Base-by-base conservation (phyloP, 192 early-diverging fungal genomes). In the Backusella sp. region DNA sequence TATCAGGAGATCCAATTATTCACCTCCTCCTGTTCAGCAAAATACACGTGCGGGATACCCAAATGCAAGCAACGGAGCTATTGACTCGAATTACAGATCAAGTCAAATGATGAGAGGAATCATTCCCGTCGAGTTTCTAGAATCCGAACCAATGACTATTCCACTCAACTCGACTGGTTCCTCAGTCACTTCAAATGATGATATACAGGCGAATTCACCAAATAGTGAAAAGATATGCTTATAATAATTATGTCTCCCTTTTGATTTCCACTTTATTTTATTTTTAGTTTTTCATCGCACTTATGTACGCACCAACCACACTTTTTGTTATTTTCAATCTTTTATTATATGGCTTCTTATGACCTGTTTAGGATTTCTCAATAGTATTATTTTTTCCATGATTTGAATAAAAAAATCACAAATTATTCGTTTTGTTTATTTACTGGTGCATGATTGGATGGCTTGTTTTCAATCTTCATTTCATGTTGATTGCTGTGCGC, bases 21-120 rank as follows among this genome's bases (percentile, higher is more conserved):
- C 46, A n/a, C 46, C 46, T 49, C 19, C 46, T n/a, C 46, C 46
- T 49, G 19, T 12, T 62, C 56, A 62, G 21, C 56, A 62, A 26
- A 49, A 49, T 1, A 1, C 46, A 49, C 46, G 46, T 49, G 19
- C 6, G 6, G 19, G 6, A 6, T 49, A 49, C 17, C 19, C 19
- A 7, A 49, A 49, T 6, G 12, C 56, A 12, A 28, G 23, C 4
- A 28, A 4, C 12, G 56, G 12, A 1, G 3, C 56, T 62, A 26
- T 14, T 62, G 35, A 68, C 2, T 71, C 26, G 41, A 21, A 49
- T 21, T 44, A 46, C 30, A 41, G 70, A 26, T 71, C 70, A 15
- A 71, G 42, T 32, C 70, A 49, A 46, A 71, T 71, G 35, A 32
- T 71, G 70, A 36, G 70, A 30, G 70, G 70, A 49, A 46, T 71